Evolutionary conservation across 192 early-diverging fungal genomes (phyloP).

Genomic region (Coemansia sp.): DNA sequence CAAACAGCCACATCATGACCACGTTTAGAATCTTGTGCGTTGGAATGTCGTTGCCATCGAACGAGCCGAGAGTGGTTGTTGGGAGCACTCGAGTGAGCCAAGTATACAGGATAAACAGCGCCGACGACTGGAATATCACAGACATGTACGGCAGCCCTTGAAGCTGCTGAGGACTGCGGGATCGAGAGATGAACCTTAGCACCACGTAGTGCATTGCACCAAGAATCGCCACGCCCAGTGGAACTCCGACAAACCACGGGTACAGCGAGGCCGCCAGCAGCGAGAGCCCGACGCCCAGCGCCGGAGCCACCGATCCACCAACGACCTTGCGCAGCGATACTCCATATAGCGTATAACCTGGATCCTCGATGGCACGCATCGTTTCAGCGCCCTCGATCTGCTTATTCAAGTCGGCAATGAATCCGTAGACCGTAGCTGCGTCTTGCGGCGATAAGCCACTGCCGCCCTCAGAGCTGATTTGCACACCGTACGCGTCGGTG

Average conservation of each 20-base stretch:
- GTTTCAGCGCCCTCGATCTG: slow-evolving; percentile 22
- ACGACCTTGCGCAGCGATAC: slow-evolving; percentile 59
- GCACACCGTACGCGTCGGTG: slow-evolving; percentile 6
- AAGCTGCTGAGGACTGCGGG: slow-evolving; percentile 59
- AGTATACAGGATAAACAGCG: slow-evolving; percentile 69
- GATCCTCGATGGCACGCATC: slow-evolving; percentile 20
- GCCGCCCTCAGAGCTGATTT: neutral
- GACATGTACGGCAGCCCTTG: slow-evolving; percentile 82
- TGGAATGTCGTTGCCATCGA: slow-evolving; percentile 28
- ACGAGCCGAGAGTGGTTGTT: slow-evolving; percentile 52
- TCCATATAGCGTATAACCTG: slow-evolving; percentile 20
- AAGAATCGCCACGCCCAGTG: slow-evolving; percentile 60
- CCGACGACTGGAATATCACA: slow-evolving; percentile 85
- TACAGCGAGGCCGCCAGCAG: slow-evolving; percentile 64
- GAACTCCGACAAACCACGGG: slow-evolving; percentile 80
- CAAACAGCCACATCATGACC: slow-evolving; percentile 66
- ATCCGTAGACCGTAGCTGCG: slow-evolving; percentile 75
- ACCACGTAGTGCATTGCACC: slow-evolving; percentile 62
- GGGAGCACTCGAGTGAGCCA: slow-evolving; percentile 73
- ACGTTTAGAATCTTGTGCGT: slow-evolving; percentile 59
- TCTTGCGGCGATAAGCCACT: slow-evolving; percentile 81
- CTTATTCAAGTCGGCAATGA: slow-evolving; percentile 42
- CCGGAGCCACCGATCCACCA: slow-evolving; percentile 72
- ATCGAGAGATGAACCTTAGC: slow-evolving; percentile 61
- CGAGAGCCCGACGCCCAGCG: slow-evolving; percentile 62